Evolutionary conservation across 371 early-diverging fungal genomes (phyloP), one percentile per base, ranked within the genome.

Genomic region (Cokeromyces recurvatus): DNA sequence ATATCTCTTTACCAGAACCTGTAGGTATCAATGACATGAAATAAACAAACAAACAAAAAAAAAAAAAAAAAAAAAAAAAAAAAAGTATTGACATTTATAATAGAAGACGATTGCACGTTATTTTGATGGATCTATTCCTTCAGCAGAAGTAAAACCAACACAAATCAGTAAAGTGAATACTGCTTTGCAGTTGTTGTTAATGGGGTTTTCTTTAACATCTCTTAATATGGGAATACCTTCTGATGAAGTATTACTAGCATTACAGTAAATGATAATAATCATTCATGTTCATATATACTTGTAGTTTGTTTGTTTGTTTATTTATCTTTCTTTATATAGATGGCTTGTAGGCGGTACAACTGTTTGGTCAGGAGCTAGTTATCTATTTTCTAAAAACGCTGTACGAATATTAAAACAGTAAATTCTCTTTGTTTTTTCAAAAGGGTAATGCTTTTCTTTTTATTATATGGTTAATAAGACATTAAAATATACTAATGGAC

Each of bases 151-250:
- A 6, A 71, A 71, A 9, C 95, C 97, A 8, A 92, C 93, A 0
- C 57, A 69, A 46, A 86, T 95, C 37, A 90, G 92, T 69, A 96
- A 95, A 66, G 39, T 85, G 49, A 97, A 97, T 54, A 97, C 97
- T 4, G 85, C 81, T n/a, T 62, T 95, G 9, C 97, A 97, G 62
- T 68, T 95, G 35, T 56, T 60, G 4, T 79, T 95, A 12, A 89
- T 97, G 81, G 86, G 81, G 0, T 53, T 77, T 1, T 86, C 92
- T 2, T 66, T 96, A 21, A 69, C 86, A 9, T 61, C 69, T 2
- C 53, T 65, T 6, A 63, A 57, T 2, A 38, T 69, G 49, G 62
- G 57, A 1, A 11, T 51, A 7, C 74, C 74, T 34, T 42, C 53
- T 0, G 17, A 46, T n/a, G 71, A 67, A 38, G 36, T 55, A 10